These are phyloP conservation scores for Sclerotinia spermophila DNA, from an alignment of 2,329 filamentous ascomycete species.

Conservation along the genomic window DNA sequence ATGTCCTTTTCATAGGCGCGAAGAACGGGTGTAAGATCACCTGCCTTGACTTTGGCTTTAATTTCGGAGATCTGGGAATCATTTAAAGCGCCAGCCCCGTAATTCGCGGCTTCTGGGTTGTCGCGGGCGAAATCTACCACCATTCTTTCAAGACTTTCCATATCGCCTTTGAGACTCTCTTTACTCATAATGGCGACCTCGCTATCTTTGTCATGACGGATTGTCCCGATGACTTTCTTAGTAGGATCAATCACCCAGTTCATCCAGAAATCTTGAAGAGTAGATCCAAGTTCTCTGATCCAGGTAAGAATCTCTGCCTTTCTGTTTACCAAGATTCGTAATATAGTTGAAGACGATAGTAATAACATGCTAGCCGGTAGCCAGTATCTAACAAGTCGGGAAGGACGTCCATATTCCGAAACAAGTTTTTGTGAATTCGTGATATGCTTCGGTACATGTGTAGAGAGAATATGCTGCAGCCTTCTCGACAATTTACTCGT, in stretches of 20 bases:
- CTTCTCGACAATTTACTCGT: conserved; percentile 62
- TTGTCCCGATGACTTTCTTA: conserved; percentile 81
- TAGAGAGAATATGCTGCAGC: conserved; percentile 64
- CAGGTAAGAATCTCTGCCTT: conserved; percentile 75
- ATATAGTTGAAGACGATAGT: conserved; percentile 80
- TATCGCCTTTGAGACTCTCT: conserved; percentile 83
- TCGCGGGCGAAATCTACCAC: conserved; percentile 93
- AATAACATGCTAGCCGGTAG: conserved; percentile 68
- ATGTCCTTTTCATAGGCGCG: conserved; percentile 89
- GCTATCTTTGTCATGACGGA: conserved; percentile 85
- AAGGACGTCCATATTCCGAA: conserved; percentile 68
- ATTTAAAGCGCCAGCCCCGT: conserved; percentile 50
- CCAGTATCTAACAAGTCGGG: conserved; percentile 80
- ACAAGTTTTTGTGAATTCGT: conserved; percentile 53
- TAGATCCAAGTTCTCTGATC: conserved; percentile 74
- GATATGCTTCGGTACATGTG: conserved; percentile 65
- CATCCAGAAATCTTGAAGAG: conserved; percentile 83
- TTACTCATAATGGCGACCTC: conserved; percentile 97
- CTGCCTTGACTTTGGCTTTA: conserved; percentile 76
- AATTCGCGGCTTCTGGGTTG: conserved; percentile 60
- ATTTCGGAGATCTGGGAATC: conserved; percentile 72
- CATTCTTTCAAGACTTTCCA: conserved; percentile 92
- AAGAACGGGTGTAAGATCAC: conserved; percentile 88
- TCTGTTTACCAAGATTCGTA: conserved; percentile 71
- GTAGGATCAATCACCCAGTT: conserved; percentile 94